phyloP scores from a whole-genome alignment of 1,139 yeast species.

The Scheffersomyces cryptocercus region DNA sequence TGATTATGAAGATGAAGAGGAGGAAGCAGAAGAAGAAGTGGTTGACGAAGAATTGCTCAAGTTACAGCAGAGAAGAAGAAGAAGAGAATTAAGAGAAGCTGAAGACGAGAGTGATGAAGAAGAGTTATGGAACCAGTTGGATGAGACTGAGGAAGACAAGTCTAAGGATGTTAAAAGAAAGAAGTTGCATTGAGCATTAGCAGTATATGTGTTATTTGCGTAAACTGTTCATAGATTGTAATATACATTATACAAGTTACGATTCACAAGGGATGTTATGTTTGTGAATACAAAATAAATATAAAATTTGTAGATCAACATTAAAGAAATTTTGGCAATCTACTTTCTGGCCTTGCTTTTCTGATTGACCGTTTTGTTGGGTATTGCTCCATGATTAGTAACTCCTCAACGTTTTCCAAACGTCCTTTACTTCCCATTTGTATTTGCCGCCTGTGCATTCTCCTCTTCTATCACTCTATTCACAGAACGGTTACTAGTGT shows the following conservation, averaged over 20 bases:
- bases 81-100: conserved; percentile 24
- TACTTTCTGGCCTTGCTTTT: no score
- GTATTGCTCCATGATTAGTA: no score
- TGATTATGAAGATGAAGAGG: conserved; percentile 44
- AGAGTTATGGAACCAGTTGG: conserved; percentile 43
- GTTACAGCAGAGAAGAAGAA: conserved; percentile 14
- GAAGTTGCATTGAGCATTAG: not conserved
- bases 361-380: no score
- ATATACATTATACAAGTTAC: no score
- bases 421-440: no score
- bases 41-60: conserved; percentile 14
- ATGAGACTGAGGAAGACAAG: conserved; percentile 22
- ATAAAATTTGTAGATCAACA: no score
- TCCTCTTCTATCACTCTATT: conserved; percentile 1
- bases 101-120: conserved; percentile 35
- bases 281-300: not conserved
- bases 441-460: not conserved
- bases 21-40: conserved; percentile 12
- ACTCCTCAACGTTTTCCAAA: no score
- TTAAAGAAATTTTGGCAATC: no score
- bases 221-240: no score
- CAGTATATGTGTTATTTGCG: no score
- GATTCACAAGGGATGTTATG: no score
- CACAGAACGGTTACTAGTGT: conserved; percentile 51
- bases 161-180: conserved; percentile 21